Conservation (phyloP, 2,329 filamentous ascomycete genomes). For the Beauveria caledonica region DNA sequence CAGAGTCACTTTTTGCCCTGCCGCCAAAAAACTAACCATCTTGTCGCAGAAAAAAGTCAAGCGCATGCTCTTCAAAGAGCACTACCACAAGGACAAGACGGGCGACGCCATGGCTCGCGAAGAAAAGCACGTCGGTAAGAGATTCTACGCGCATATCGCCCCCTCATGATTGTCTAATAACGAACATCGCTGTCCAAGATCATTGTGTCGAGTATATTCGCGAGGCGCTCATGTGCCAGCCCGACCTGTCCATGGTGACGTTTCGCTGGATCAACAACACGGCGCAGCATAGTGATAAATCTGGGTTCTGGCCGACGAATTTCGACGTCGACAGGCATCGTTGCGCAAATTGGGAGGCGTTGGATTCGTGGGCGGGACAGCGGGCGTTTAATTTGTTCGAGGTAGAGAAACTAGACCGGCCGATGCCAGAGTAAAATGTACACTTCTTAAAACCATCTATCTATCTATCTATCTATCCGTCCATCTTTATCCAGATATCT, state of each 20-base stretch:
- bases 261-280: slow-evolving; percentile 9
- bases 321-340: not conserved
- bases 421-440: not conserved
- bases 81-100: not conserved
- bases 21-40: not conserved
- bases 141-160: no score
- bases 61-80: slow-evolving; percentile 1
- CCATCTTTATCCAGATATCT: no score
- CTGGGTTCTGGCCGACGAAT: not conserved
- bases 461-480: no score
- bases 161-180: no score
- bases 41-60: slow-evolving; percentile 1
- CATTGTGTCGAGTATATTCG: slow-evolving; percentile 7
- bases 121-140: not conserved
- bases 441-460: no score
- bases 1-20: not conserved
- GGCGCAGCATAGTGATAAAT: slow-evolving; percentile 3
- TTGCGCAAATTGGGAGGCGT: slow-evolving; percentile 4
- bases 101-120: not conserved
- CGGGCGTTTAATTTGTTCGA: not conserved
- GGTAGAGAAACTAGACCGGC: not conserved
- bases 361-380: not conserved
- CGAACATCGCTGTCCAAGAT: not conserved
- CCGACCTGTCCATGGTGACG: slow-evolving; percentile 3
- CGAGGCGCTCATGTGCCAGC: slow-evolving; percentile 7